Evolutionary conservation across 768 basidiomycete genomes (phyloP).

Genomic region (Tephrocybe sp.): DNA sequence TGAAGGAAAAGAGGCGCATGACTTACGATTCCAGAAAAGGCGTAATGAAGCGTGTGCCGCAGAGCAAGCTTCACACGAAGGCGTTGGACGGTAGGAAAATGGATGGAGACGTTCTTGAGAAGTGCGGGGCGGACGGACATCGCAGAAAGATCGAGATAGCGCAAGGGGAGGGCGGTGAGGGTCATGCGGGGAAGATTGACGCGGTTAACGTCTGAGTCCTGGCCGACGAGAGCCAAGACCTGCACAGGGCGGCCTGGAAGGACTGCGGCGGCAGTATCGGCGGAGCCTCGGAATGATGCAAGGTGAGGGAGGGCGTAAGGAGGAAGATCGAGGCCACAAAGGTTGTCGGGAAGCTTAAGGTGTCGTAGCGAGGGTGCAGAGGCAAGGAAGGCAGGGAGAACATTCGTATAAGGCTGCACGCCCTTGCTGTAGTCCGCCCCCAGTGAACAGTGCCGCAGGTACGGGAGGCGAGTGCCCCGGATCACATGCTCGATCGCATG

Average conservation of each 20-base stretch:
- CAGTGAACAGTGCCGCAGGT: constrained; percentile 39
- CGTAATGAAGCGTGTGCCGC: constrained; percentile 64
- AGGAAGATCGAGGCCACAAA: constrained; percentile 39
- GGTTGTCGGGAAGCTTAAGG: constrained; percentile 47
- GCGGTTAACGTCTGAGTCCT: constrained; percentile 54
- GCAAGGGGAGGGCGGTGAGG: constrained; percentile 45
- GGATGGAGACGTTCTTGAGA: constrained; percentile 53
- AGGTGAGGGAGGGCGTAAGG: constrained; percentile 48
- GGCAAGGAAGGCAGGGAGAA: constrained; percentile 43
- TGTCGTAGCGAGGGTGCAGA: constrained; percentile 41
- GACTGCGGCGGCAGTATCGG: constrained; percentile 56
- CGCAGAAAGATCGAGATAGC: constrained; percentile 56
- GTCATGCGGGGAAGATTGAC: constrained; percentile 53
- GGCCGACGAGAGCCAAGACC: constrained; percentile 53
- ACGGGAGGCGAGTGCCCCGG: constrained; percentile 36
- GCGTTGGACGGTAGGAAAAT: constrained; percentile 48
- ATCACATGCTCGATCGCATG: constrained; percentile 51
- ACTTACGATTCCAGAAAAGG: constrained; percentile 67
- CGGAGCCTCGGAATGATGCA: constrained; percentile 57
- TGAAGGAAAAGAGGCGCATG: constrained; percentile 5
- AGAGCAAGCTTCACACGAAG: constrained; percentile 60
- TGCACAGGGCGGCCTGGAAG: constrained; percentile 64
- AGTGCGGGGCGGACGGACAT: constrained; percentile 59
- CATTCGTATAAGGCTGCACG: constrained; percentile 38
- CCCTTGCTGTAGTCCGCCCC: constrained; percentile 46